These are phyloP conservation scores for Aspergillus cavernicola DNA, from an alignment of 495 filamentous ascomycete species.

Conservation along the genomic window DNA sequence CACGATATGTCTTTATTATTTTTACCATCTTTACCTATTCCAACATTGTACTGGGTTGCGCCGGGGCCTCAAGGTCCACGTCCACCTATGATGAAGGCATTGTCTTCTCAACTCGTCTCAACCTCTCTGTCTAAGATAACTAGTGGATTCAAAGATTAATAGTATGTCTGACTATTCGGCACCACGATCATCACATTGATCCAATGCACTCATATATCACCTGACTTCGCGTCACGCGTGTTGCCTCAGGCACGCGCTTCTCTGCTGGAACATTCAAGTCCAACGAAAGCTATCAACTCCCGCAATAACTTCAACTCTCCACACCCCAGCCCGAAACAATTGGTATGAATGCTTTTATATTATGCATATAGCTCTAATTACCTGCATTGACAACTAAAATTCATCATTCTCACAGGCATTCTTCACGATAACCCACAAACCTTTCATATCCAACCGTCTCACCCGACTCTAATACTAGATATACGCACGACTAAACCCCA, in stretches of 20 bases:
- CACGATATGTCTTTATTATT: constrained; percentile 24
- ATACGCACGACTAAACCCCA: too few species aligned
- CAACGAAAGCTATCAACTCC: constrained; percentile 7
- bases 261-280: neutral
- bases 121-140: too few species aligned
- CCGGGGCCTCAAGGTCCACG: too few species aligned
- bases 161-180: too few species aligned
- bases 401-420: neutral
- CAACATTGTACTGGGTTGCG: neutral
- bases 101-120: neutral
- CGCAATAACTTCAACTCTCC: neutral
- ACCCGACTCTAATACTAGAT: neutral
- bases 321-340: neutral
- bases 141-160: too few species aligned
- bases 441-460: neutral
- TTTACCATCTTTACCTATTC: neutral
- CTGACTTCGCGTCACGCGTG: constrained; percentile 35
- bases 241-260: constrained; percentile 31
- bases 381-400: neutral
- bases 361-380: too few species aligned
- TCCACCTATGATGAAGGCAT: neutral
- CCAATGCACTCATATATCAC: too few species aligned
- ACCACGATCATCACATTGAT: too few species aligned
- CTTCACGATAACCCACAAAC: neutral
- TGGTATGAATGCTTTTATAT: neutral